Evolutionary conservation across 257 asterid genomes (phyloP), one percentile per base, ranked within the genome.

Genomic region (Rubia yunnanensis): DNA sequence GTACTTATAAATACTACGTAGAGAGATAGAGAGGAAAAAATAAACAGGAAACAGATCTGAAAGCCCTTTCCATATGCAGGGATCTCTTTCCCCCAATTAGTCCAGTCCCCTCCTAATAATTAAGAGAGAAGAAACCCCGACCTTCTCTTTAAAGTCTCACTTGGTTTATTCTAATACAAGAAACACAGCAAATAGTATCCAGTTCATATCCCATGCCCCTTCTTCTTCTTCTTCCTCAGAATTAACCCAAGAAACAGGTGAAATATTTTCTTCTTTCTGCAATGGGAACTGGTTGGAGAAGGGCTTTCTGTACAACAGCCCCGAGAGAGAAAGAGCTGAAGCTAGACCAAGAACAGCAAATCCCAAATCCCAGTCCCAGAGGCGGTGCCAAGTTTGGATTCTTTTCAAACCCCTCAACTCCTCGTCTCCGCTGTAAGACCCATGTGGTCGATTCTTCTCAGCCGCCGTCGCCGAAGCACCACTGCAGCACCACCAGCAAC

Each of bases 211-310:
- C 74, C 79, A 73, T 62, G 67, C 52, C 36, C 67, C 50, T 69
- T 50, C 70, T 71, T 46, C 27, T 68, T 69, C 56, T 61, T 59
- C 61, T 68, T 50, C 66, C n/a, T 67, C 74, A 68, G 78, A 80
- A 75, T 82, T 74, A 59, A 59, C 44, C 54, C 60, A 20, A 15
- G 18, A 23, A 28, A 11, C 36, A 11, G 44, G 69, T 38, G 44
- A 9, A 44, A n/a, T n/a, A n/a, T n/a, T n/a, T n/a, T n/a, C n/a
- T n/a, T 18, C 66, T 59, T 54, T 65, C 57, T 54, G 64, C 32
- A 22, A 91, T 85, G 95, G 98, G 95, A 14, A 85, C 83, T 17
- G 94, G 96, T 14, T 92, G 98, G 98, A 87, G 96, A 70, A 92
- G 79, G 76, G 97, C 96, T 24, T 92, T 92, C 69, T 92, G 98